A percentile compares a stretch with the other conserved stretches of the same genome.
These are phyloP conservation scores for Scleroderma citrinum DNA, from an alignment of 768 basidiomycete genomes.

Conservation along the genomic window DNA sequence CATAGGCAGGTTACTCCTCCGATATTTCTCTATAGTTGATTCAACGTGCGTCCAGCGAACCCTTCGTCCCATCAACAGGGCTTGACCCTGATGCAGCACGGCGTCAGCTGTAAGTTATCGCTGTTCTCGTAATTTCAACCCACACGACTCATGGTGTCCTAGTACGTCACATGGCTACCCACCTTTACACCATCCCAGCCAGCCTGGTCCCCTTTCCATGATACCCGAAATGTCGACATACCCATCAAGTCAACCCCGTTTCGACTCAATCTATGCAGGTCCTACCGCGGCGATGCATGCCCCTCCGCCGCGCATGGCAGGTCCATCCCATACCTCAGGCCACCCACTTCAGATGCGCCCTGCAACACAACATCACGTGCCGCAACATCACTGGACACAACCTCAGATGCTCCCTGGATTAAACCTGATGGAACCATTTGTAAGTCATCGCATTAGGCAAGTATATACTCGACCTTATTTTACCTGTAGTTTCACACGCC, in stretches of 20 bases:
- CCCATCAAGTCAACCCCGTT: conserved; percentile 42
- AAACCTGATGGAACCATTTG: conserved; percentile 60
- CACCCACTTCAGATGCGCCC: conserved; percentile 43
- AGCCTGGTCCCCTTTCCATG: conserved; percentile 44
- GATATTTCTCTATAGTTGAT: conserved; percentile 3
- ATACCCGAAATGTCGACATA: conserved; percentile 56
- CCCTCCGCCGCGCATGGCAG: conserved; percentile 35
- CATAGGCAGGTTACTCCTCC: conserved; percentile 27
- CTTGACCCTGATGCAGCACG: conserved; percentile 40
- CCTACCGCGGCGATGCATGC: conserved; percentile 22
- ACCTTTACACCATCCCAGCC: conserved; percentile 34
- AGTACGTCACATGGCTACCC: conserved; percentile 43
- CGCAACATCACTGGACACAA: conserved; percentile 49
- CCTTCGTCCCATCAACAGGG: conserved; percentile 38
- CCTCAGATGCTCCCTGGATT: conserved; percentile 37
- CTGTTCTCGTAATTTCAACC: background rate
- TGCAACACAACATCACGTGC: conserved; percentile 40
- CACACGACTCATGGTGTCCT: conserved; percentile 13
- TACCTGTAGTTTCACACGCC: conserved; percentile 22
- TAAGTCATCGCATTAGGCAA: conserved; percentile 31
- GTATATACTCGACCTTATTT: conserved; percentile 5
- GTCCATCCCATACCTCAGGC: conserved; percentile 22
- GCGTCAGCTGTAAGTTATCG: conserved; percentile 41
- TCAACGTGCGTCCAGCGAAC: conserved; percentile 32
- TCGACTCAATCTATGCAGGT: conserved; percentile 45